phyloP scores from a whole-genome alignment of 1,139 yeast species.

The Ogataea hybrid region DNA sequence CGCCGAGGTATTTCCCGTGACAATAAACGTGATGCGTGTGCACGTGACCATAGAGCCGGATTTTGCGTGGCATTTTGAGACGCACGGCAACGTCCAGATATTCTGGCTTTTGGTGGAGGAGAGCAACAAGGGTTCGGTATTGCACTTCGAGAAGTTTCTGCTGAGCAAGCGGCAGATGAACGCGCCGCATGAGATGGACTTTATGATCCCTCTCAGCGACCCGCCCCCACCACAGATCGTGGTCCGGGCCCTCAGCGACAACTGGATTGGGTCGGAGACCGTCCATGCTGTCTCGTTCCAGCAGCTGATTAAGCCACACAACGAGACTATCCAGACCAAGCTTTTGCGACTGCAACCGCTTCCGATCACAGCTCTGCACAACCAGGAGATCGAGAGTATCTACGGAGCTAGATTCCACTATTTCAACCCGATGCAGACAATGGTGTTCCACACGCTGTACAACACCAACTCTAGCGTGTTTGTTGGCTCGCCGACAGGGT shows the following conservation, averaged over 20 bases:
- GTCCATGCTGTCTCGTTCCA: slow-evolving; percentile 82
- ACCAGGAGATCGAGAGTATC: slow-evolving; percentile 63
- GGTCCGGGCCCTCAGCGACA: slow-evolving; percentile 74
- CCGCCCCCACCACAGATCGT: slow-evolving; percentile 88
- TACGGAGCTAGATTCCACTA: slow-evolving; percentile 69
- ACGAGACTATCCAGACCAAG: slow-evolving; percentile 82
- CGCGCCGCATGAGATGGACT: slow-evolving; percentile 69
- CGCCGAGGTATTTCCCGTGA: slow-evolving; percentile 88
- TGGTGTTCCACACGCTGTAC: slow-evolving; percentile 89
- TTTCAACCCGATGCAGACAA: slow-evolving; percentile 98
- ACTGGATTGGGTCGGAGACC: slow-evolving; percentile 88
- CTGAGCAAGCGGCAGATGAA: slow-evolving; percentile 57
- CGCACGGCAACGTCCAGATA: slow-evolving; percentile 81
- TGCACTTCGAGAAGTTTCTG: slow-evolving; percentile 82
- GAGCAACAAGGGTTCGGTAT: slow-evolving; percentile 67
- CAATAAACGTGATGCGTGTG: slow-evolving; percentile 80
- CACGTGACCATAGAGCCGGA: slow-evolving; percentile 71
- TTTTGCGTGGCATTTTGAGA: slow-evolving; percentile 77
- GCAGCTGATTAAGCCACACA: slow-evolving; percentile 83
- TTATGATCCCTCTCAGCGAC: slow-evolving; percentile 87
- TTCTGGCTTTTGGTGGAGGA: slow-evolving; percentile 95
- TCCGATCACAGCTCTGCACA: slow-evolving; percentile 77
- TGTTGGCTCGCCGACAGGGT: slow-evolving; percentile 98
- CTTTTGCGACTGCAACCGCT: slow-evolving; percentile 79
- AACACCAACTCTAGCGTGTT: slow-evolving; percentile 77